Conservation (phyloP, 352 stramenopile species). For the Halophytophthora polymorphica region DNA sequence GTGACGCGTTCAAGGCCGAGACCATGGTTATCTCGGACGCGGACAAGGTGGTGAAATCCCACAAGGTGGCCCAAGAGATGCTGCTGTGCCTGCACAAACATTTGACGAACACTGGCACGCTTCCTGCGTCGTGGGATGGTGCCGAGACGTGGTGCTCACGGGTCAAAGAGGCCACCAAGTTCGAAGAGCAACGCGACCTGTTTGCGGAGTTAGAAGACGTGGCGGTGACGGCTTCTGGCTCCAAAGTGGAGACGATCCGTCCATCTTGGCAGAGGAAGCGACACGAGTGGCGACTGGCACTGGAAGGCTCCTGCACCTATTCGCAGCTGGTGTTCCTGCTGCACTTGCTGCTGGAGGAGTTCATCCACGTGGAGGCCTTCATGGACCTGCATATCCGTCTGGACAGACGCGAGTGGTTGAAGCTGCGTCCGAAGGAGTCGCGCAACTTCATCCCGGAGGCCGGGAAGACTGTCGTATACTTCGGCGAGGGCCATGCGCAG, state of each 20-base stretch:
- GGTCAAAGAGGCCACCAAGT: conserved; percentile 28
- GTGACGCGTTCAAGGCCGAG: conserved; percentile 41
- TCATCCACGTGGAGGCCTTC: conserved; percentile 77
- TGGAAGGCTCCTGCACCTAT: conserved; percentile 65
- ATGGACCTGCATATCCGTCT: conserved; percentile 71
- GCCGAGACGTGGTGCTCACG: conserved; percentile 38
- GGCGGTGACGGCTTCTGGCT: conserved; percentile 34
- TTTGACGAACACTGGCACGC: conserved; percentile 48
- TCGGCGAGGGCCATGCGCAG: conserved; percentile 70
- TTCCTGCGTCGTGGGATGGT: conserved; percentile 45
- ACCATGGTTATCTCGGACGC: conserved; percentile 43
- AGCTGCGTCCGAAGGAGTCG: conserved; percentile 65
- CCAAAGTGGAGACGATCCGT: conserved; percentile 54
- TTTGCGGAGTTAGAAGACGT: conserved; percentile 60
- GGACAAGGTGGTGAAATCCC: conserved; percentile 39
- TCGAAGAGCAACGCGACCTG: conserved; percentile 37
- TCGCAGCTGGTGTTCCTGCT: conserved; percentile 72
- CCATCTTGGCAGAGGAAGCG: conserved; percentile 75
- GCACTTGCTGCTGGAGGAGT: conserved; percentile 70
- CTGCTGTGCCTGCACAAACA: conserved; percentile 57
- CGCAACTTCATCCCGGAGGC: conserved; percentile 78
- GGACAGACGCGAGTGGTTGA: conserved; percentile 75
- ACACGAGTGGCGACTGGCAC: conserved; percentile 63
- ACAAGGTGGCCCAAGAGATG: conserved; percentile 55
- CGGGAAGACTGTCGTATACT: conserved; percentile 67